phyloP scores from a whole-genome alignment of 306 rosid species.

The Casuarina cunninghamiana region DNA sequence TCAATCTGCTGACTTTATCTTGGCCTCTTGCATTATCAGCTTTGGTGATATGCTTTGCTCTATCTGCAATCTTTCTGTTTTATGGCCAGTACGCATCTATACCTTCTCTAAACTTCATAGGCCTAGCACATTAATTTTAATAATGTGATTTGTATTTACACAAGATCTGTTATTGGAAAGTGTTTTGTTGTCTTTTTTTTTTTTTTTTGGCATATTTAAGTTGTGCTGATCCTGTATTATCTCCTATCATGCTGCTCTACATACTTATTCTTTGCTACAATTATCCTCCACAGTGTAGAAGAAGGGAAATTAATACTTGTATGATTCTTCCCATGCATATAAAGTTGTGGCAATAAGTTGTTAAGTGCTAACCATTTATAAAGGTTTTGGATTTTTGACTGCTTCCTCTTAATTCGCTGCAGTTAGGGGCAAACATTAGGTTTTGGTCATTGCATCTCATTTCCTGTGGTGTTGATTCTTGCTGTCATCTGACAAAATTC shows the following conservation, averaged over 20 bases:
- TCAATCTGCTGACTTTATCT: constrained; percentile 67
- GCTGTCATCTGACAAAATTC: neutral
- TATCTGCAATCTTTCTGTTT: constrained; percentile 59
- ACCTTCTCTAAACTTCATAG: constrained; percentile 17
- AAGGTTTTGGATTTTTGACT: constrained; percentile 7
- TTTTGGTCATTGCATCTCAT: neutral
- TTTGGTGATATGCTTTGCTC: constrained; percentile 57
- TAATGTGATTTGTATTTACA: neutral
- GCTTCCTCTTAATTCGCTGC: neutral
- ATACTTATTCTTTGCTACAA: neutral
- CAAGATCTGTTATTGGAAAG: neutral
- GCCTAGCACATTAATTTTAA: neutral
- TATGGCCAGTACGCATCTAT: constrained; percentile 59
- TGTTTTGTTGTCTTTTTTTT: neutral
- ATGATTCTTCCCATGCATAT: constrained; percentile 11
- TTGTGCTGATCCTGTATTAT: constrained; percentile 9
- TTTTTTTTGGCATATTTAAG: neutral
- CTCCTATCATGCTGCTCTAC: constrained; percentile 2
- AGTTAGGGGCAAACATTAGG: neutral
- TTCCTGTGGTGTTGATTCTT: neutral
- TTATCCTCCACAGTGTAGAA: constrained; percentile 13
- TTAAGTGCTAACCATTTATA: neutral
- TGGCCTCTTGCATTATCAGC: constrained; percentile 82
- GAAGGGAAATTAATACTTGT: neutral
- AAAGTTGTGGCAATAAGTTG: constrained; percentile 19